Evolutionary conservation across 2,329 filamentous ascomycete species (phyloP), one percentile per base, ranked within the genome.

Genomic region (Aureobasidium pullulans): DNA sequence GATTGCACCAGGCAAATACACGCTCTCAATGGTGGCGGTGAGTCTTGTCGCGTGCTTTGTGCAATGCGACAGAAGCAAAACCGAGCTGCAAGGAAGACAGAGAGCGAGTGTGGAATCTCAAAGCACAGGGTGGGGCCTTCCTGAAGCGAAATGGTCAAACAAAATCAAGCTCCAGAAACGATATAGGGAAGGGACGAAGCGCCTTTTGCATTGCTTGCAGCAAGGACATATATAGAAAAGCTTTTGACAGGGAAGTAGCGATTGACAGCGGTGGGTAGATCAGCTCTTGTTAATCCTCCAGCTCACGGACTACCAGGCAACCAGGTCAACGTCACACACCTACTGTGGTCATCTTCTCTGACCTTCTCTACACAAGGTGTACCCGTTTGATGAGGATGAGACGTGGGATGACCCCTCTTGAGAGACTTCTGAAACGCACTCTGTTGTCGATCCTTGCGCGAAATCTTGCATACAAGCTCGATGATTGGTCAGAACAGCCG

Each of bases 301-400:
- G 23, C 4, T 42, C 52, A 56, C 52, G 40, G 52, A 46, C 52
- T 44, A 34, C 19, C 29, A 43, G 50, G 47, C 47, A 39, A 39
- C 47, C 19, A 50, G 28, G 9, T 31, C 28, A 56, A 56, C 40
- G 52, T 56, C 52, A 56, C 52, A 56, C 40, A 42, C 40, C 23
- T 44, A 28, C 28, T 56, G n/a, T n/a, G 31, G 32, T 37, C 52
- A 46, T 56, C 16, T 56, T 56, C 40, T 46, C 31, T 56, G 40
- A 29, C 31, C 50, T 37, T 56, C 13, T 34, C 42, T 29, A 44
- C 31, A 37, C 42, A 32, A 44, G 11, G 31, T 36, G 52, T 46
- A 56, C 52, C 52, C 40, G 40, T 56, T 56, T 56, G 52, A 56
- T 56, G 52, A 56, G 52, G 52, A 56, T 56, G 52, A 56, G 52